A percentile compares a stretch with the other conserved stretches of the same genome.
Conservation (phyloP, 163 green algal genomes). For the Volvox carteri region DNA sequence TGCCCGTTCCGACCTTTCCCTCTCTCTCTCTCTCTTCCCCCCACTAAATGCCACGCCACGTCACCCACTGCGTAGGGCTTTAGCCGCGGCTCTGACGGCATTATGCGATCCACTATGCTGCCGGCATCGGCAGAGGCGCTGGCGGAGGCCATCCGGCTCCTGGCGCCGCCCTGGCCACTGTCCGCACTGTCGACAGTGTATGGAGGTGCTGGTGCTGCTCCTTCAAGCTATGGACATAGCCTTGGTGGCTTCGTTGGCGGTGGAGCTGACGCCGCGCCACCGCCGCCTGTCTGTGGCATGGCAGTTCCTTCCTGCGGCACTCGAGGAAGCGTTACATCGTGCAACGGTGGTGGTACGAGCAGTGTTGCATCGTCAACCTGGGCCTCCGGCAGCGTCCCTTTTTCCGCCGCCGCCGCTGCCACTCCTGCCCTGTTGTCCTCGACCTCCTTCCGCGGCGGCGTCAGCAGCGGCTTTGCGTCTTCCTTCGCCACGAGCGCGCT, state of each 20-base stretch:
- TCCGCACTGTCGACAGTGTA: not conserved
- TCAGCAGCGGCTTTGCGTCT: not conserved
- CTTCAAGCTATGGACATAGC: not conserved
- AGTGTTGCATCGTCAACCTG: not conserved
- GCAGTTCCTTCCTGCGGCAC: too few species aligned
- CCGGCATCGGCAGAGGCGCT: constrained; percentile 25
- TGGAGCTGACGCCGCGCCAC: too few species aligned
- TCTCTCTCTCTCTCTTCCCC: too few species aligned
- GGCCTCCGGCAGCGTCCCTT: too few species aligned
- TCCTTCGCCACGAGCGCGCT: not conserved
- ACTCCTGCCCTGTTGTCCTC: too few species aligned
- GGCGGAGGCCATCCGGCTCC: not conserved
- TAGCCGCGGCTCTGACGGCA: not conserved
- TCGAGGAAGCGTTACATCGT: too few species aligned
- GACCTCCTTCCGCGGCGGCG: too few species aligned
- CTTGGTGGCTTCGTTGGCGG: not conserved
- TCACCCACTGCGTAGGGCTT: constrained; percentile 23
- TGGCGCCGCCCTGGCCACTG: not conserved
- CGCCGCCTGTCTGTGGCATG: not conserved
- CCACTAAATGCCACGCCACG: too few species aligned
- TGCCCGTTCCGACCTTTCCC: not conserved
- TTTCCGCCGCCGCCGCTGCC: too few species aligned
- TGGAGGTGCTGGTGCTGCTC: not conserved
- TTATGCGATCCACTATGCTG: constrained; percentile 12
- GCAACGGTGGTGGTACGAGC: not conserved